phyloP scores from a whole-genome alignment of 371 early-diverging fungal species.

The Mortierella sp. region DNA sequence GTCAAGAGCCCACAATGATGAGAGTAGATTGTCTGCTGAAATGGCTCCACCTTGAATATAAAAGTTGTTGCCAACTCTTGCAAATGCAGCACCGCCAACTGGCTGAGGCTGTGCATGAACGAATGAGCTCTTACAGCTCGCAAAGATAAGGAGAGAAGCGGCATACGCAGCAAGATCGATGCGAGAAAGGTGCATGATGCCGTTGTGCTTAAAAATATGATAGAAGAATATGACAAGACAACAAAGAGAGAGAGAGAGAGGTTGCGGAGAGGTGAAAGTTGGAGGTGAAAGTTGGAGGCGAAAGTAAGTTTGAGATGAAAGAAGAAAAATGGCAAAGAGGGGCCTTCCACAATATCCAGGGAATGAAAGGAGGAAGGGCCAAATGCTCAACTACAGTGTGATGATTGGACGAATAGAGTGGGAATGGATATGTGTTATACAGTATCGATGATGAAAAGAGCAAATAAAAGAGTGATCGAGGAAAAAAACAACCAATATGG shows the following conservation, averaged over 20 bases:
- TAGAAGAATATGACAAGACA: background rate
- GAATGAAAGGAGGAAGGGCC: too few species aligned
- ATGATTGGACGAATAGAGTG: too few species aligned
- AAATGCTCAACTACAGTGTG: too few species aligned
- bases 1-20: slow-evolving; percentile 36
- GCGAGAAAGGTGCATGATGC: slow-evolving; percentile 16
- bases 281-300: too few species aligned
- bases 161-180: background rate
- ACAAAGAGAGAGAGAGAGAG: background rate
- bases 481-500: too few species aligned
- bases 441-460: too few species aligned
- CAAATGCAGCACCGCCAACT: slow-evolving; percentile 35
- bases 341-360: too few species aligned
- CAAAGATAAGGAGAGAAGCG: background rate
- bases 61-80: slow-evolving; percentile 26
- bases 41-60: slow-evolving; percentile 50
- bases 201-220: background rate
- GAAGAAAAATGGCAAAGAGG: too few species aligned
- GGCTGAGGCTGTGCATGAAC: slow-evolving; percentile 39
- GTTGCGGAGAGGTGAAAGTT: too few species aligned
- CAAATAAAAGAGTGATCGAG: too few species aligned
- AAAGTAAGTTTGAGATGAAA: too few species aligned
- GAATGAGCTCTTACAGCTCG: background rate
- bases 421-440: too few species aligned
- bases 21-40: slow-evolving; percentile 25